Percentiles rank a stretch among this genome's conserved stretches.
These are phyloP conservation scores for Aristolochia californica DNA, from an alignment of 164 flowering plant genomes.

Conservation along the genomic window DNA sequence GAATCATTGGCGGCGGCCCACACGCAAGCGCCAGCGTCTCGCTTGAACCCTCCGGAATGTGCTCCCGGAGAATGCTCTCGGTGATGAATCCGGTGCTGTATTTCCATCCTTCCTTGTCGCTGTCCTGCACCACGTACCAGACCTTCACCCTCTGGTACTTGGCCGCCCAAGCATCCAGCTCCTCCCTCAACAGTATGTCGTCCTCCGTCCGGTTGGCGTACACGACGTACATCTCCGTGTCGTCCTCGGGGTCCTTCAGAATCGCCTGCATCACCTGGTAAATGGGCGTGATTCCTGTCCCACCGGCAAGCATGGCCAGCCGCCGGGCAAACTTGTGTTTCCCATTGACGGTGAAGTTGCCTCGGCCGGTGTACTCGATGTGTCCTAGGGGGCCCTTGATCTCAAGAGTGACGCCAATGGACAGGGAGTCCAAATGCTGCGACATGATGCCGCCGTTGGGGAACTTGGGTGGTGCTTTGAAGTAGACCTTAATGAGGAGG, in stretches of 20 bases:
- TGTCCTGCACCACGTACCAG: conserved; percentile 70
- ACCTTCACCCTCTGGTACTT: conserved; percentile 48
- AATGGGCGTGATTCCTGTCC: conserved; percentile 90
- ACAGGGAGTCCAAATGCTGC: conserved; percentile 59
- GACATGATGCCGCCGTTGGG: conserved; percentile 88
- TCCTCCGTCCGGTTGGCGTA: conserved; percentile 89
- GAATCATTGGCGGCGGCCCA: conserved; percentile 92
- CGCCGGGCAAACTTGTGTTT: conserved; percentile 55
- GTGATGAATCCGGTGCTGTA: conserved; percentile 65
- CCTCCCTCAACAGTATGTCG: conserved; percentile 66
- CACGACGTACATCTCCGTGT: conserved; percentile 79
- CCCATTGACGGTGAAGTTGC: conserved; percentile 60
- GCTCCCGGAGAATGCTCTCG: conserved; percentile 56
- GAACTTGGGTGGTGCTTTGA: conserved; percentile 62
- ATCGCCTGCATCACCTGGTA: conserved; percentile 86
- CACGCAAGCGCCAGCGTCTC: conserved; percentile 62
- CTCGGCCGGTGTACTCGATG: conserved; percentile 69
- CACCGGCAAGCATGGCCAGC: conserved; percentile 89
- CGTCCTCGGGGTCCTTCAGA: conserved; percentile 70
- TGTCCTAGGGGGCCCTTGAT: conserved; percentile 92
- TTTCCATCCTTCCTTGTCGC: conserved; percentile 52
- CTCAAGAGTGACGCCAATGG: conserved; percentile 42
- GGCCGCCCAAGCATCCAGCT: conserved; percentile 70
- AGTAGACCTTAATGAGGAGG: conserved; percentile 69
- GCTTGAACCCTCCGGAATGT: conserved; percentile 44